These are phyloP conservation scores for Picochlorum sp. DNA, from an alignment of 139 green algal genomes.

Conservation along the genomic window DNA sequence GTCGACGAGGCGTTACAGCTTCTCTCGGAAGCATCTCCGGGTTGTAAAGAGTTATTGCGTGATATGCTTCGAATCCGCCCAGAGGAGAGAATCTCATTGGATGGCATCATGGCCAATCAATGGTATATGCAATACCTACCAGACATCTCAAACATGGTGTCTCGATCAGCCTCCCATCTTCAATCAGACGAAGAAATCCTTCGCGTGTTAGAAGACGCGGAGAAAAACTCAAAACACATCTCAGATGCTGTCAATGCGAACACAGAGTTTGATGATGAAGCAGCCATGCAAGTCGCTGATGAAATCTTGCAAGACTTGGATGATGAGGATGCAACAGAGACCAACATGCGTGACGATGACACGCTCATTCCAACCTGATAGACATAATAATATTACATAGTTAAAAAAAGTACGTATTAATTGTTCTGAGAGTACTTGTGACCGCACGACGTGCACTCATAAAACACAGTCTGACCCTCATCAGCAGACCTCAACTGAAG, in stretches of 20 bases:
- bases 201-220: slow-evolving; percentile 2
- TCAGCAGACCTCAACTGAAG: slow-evolving; percentile 88
- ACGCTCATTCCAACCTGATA: too few species aligned
- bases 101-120: slow-evolving; percentile 47
- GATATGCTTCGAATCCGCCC: slow-evolving; percentile 58
- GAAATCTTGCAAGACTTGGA: slow-evolving; percentile 22
- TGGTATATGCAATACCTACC: slow-evolving; percentile 34
- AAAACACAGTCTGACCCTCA: slow-evolving; percentile 86
- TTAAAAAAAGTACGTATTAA: slow-evolving; percentile 3
- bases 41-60: slow-evolving; percentile 44
- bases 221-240: background rate
- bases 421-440: slow-evolving; percentile 49
- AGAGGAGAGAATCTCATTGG: slow-evolving; percentile 40
- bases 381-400: background rate
- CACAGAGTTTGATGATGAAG: background rate
- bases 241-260: slow-evolving; percentile 6
- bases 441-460: slow-evolving; percentile 73
- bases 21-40: slow-evolving; percentile 16
- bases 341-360: too few species aligned
- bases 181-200: slow-evolving; percentile 20
- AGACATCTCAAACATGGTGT: slow-evolving; percentile 23
- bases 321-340: too few species aligned
- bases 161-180: slow-evolving; percentile 12
- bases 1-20: slow-evolving; percentile 14
- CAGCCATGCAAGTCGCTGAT: slow-evolving; percentile 15